phyloP scores from a whole-genome alignment of 108 stramenopile genomes.

The Conticribra guillardii region DNA sequence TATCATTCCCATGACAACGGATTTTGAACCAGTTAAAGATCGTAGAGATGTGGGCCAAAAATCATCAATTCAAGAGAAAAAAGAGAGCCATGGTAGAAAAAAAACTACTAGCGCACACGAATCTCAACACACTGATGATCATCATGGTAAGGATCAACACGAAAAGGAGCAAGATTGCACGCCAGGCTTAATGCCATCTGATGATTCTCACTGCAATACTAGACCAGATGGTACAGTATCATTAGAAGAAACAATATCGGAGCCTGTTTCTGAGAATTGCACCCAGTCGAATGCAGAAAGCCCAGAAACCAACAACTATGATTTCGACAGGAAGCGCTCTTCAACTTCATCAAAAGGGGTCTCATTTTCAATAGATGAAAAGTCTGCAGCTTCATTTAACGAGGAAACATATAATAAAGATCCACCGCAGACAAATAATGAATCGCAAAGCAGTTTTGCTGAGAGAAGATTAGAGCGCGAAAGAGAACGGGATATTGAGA shows the following conservation, averaged over 20 bases:
- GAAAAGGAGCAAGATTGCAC: not conserved
- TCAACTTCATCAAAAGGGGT: slow-evolving; percentile 15
- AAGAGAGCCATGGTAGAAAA: not conserved
- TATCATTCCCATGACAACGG: slow-evolving; percentile 16
- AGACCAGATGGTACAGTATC: not conserved
- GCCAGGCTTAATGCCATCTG: slow-evolving; percentile 3
- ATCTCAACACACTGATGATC: not conserved
- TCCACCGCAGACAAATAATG: not conserved
- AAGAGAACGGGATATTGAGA: not conserved
- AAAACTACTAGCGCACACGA: not conserved
- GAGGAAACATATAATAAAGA: not conserved
- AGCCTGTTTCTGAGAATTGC: slow-evolving; percentile 8
- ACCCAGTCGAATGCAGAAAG: slow-evolving; percentile 16
- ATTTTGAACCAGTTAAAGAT: slow-evolving; percentile 20
- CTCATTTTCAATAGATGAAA: slow-evolving; percentile 4
- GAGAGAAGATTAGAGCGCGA: slow-evolving; percentile 7
- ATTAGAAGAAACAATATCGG: slow-evolving; percentile 9
- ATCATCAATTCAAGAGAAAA: not conserved
- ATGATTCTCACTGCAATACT: slow-evolving; percentile 12
- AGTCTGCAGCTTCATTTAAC: not conserved
- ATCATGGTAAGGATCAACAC: not conserved
- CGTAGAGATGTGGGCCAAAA: slow-evolving; percentile 2
- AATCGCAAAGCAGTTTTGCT: not conserved
- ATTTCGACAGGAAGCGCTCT: not conserved
- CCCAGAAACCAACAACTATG: slow-evolving; percentile 6